phyloP scores from a whole-genome alignment of 2,329 filamentous ascomycete genomes.

The Exutisphaerella laricina region DNA sequence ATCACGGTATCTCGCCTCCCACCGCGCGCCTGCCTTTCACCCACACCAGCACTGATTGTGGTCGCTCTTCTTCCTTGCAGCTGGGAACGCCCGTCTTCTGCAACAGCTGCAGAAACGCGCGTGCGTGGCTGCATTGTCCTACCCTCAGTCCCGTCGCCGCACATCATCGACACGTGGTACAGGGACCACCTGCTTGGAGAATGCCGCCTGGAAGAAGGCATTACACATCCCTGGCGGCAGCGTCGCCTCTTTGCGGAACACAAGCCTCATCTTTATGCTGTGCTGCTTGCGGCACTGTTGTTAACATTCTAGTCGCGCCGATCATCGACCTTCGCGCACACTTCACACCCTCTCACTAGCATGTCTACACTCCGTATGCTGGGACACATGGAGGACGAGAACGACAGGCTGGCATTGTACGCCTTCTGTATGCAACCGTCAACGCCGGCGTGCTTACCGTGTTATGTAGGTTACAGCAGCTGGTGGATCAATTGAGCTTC shows the following conservation, averaged over 20 bases:
- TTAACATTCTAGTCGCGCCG: not conserved
- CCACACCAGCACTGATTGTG: too few relatives aligned
- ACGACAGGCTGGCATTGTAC: slow-evolving; percentile 7
- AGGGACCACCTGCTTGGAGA: not conserved
- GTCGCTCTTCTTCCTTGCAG: not conserved
- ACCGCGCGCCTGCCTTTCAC: too few relatives aligned
- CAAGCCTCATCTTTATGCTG: slow-evolving; percentile 4
- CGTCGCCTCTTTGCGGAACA: not conserved
- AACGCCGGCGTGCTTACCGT: slow-evolving; percentile 1
- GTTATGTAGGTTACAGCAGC: slow-evolving; percentile 11
- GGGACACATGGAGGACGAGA: not conserved
- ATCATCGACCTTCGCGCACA: not conserved
- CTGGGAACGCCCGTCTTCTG: not conserved
- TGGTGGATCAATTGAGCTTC: slow-evolving; percentile 10
- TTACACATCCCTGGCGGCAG: slow-evolving; percentile 7
- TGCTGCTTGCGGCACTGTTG: not conserved
- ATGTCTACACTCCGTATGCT: slow-evolving; percentile 1
- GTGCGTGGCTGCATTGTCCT: slow-evolving; percentile 5
- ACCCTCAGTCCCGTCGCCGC: slow-evolving; percentile 1
- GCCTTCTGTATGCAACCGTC: not conserved
- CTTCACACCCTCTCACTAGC: not conserved
- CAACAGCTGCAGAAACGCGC: not conserved
- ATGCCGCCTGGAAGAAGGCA: slow-evolving; percentile 3
- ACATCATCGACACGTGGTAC: not conserved
- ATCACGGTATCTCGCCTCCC: too few relatives aligned